phyloP scores from a whole-genome alignment of 1,284 basidiomycete genomes.

The Moesziomyces antarcticus region DNA sequence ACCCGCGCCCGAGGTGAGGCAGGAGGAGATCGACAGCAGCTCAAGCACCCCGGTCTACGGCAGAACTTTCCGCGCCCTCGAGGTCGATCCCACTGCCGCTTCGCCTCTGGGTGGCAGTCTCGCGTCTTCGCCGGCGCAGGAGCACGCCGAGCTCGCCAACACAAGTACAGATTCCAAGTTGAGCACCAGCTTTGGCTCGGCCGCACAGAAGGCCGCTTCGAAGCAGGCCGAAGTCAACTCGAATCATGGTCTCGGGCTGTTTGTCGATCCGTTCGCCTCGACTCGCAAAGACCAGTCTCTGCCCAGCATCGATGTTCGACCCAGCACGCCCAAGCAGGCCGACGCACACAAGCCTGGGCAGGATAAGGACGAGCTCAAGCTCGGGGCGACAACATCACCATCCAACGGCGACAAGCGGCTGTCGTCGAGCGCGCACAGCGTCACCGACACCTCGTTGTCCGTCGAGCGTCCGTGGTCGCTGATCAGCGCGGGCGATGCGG shows the following conservation, averaged over 20 bases:
- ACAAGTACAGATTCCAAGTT: not conserved
- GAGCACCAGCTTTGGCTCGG: not conserved
- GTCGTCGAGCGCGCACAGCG: conserved; percentile 20
- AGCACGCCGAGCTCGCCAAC: not conserved
- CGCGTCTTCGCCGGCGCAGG: conserved; percentile 13
- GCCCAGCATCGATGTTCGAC: conserved; percentile 25
- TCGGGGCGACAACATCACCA: conserved; percentile 7
- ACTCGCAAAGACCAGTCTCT: not conserved
- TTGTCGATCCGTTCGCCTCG: conserved; percentile 1
- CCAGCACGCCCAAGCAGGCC: conserved; percentile 13
- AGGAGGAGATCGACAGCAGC: conserved; percentile 42
- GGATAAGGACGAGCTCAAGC: conserved; percentile 5
- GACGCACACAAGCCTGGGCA: no score
- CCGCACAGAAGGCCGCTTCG: no score
- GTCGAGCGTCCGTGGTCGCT: conserved; percentile 47
- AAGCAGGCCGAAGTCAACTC: not conserved
- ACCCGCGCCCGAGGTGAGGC: conserved; percentile 35
- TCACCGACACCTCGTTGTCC: conserved; percentile 24
- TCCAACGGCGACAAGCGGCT: conserved; percentile 1
- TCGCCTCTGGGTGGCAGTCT: conserved; percentile 26
- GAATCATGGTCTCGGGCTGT: conserved; percentile 15
- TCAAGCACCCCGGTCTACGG: conserved; percentile 33
- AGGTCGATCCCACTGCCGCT: conserved; percentile 9
- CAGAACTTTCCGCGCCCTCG: conserved; percentile 12
- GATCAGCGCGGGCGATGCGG: conserved; percentile 41